A percentile compares a stretch with the other conserved stretches of the same genome.
Evolutionary conservation across 2,329 filamentous ascomycete species (phyloP).

Genomic region (Sporothrix curviconia): DNA sequence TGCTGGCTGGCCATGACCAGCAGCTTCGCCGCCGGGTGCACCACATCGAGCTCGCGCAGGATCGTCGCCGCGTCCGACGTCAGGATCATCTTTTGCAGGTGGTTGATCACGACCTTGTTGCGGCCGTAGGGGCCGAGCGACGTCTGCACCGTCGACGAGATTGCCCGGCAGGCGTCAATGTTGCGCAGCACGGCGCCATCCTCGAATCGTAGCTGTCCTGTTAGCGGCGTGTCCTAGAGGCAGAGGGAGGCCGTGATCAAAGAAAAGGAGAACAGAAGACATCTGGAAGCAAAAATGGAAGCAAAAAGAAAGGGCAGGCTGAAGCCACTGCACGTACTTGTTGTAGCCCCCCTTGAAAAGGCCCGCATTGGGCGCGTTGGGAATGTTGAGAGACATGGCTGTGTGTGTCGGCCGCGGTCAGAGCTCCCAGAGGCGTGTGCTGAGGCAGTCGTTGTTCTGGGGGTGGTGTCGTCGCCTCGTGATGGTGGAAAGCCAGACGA

Average conservation of each 20-base stretch:
- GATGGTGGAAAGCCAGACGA: constrained; percentile 1
- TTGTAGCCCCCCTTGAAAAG: constrained; percentile 97
- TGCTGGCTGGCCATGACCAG: constrained; percentile 98
- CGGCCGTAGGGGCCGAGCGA: constrained; percentile 94
- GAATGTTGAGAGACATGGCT: constrained; percentile 91
- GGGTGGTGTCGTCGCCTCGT: constrained; percentile 4
- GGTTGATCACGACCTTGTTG: constrained; percentile 99
- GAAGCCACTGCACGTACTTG: constrained; percentile 58
- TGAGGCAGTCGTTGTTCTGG: not conserved
- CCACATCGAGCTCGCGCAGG: constrained; percentile 92
- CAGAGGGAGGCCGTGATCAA: no score
- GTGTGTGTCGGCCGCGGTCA: not conserved
- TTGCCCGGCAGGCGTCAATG: constrained; percentile 95
- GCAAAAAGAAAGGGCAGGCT: no score
- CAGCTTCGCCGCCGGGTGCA: constrained; percentile 95
- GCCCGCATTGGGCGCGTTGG: constrained; percentile 83
- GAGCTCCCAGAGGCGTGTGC: not conserved
- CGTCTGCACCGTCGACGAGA: constrained; percentile 92
- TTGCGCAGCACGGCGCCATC: constrained; percentile 98
- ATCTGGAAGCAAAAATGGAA: no score
- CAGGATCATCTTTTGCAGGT: constrained; percentile 98
- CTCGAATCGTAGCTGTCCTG: constrained; percentile 81
- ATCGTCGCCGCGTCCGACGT: constrained; percentile 98
- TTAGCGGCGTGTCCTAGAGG: constrained; percentile 23
- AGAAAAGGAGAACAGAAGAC: no score